Evolutionary conservation across 192 early-diverging fungal genomes (phyloP), one percentile per base, ranked within the genome.

Genomic region (Podochytrium sp.): DNA sequence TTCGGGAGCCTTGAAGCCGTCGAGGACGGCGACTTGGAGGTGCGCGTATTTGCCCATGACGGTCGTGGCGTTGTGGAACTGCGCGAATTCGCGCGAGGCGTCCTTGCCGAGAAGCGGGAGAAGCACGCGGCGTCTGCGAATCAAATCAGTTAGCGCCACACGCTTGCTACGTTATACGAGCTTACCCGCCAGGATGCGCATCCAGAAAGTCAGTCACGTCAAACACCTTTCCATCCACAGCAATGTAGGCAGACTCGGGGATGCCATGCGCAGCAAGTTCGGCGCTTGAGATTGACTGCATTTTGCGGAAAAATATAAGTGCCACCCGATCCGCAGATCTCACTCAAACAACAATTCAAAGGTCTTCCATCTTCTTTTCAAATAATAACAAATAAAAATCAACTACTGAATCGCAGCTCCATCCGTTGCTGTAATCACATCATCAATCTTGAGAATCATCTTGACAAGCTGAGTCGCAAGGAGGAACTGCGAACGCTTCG

Each of bases 401-500:
- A n/a, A 30, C 29, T 39, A 61, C 59, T 38, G 59, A 32, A 38
- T 61, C 16, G 33, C 35, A 14, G 30, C 37, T 29, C 33, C 33
- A 18, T 61, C 37, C 27, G 6, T 72, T 32, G 80, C 76, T 35
- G 49, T 59, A 56, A 81, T 81, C 20, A 86, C 85, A 83, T 86
- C 85, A 55, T 86, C 85, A 77, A 86, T 86, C 73, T 76, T 65
- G 52, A 65, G 53, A 53, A 59, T 65, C 62, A 65, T 75, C 42
- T 58, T 98, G 72, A 99, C 97, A 60, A 99, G 85, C 86, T 99
- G 97, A 32, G 97, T 99, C 18, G 97, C 97, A 59, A 99, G 86
- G 71, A 96, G 79, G 80, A 93, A 96, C 85, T 99, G 98, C 78
- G 97, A 96, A 49, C 97, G 94, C 91, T 99, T 99, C 50, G 96